These are phyloP conservation scores for Podila verticillata DNA, from an alignment of 192 early-diverging fungal genomes.

Conservation along the genomic window DNA sequence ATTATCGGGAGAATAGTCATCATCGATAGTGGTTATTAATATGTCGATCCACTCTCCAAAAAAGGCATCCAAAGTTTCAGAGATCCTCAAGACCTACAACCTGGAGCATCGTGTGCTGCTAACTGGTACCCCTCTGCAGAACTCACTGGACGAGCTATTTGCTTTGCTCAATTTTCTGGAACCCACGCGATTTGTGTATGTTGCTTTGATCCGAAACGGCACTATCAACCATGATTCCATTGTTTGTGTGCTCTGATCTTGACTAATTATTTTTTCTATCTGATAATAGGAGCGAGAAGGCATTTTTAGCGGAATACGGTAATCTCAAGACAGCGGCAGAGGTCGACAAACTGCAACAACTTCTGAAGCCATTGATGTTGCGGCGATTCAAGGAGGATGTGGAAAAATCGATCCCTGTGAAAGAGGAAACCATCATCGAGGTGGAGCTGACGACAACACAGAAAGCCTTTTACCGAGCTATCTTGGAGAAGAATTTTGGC, in stretches of 20 bases:
- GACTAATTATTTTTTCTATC: neutral
- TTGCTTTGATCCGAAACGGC: neutral
- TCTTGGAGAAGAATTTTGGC: slow-evolving; percentile 82
- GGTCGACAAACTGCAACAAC: slow-evolving; percentile 78
- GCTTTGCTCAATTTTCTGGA: slow-evolving; percentile 84
- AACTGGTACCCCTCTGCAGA: slow-evolving; percentile 89
- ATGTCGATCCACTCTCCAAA: neutral
- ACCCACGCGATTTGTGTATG: slow-evolving; percentile 71
- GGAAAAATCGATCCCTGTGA: slow-evolving; percentile 87
- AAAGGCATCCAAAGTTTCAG: slow-evolving; percentile 76
- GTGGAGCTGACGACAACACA: slow-evolving; percentile 87
- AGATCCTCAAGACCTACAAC: slow-evolving; percentile 76
- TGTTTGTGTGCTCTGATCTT: slow-evolving; percentile 2
- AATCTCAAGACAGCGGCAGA: slow-evolving; percentile 74
- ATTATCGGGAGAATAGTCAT: neutral
- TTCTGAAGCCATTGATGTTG: slow-evolving; percentile 88
- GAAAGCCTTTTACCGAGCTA: slow-evolving; percentile 87
- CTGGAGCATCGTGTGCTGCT: slow-evolving; percentile 83
- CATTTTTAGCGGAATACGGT: slow-evolving; percentile 77
- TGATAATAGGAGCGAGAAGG: slow-evolving; percentile 62
- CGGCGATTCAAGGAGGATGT: slow-evolving; percentile 91
- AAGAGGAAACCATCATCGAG: slow-evolving; percentile 92
- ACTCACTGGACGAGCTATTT: slow-evolving; percentile 85
- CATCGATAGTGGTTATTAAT: neutral
- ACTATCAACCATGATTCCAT: neutral